Conservation (phyloP, 2,329 filamentous ascomycete species). For the Pseudogymnoascus sp. region DNA sequence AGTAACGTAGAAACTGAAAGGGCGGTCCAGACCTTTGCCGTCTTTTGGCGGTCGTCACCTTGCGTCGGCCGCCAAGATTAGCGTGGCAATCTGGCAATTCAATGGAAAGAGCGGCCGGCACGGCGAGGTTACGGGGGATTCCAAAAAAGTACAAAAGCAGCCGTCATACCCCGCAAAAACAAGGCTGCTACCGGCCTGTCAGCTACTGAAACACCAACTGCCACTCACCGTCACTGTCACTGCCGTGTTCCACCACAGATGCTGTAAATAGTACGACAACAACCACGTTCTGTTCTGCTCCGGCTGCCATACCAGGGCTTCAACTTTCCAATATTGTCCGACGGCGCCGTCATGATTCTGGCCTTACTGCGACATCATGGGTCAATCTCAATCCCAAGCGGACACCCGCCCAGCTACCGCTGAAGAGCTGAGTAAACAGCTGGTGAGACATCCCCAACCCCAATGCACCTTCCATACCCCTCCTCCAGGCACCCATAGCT, state of each 20-base stretch:
- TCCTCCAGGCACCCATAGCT: neutral
- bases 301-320: neutral
- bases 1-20: too few relatives aligned
- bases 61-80: neutral
- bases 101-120: neutral
- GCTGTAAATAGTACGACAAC: neutral
- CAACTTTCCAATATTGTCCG: neutral
- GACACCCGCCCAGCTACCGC: constrained; percentile 20
- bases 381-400: constrained; percentile 27
- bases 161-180: constrained; percentile 3
- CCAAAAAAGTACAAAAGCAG: neutral
- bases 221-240: too few relatives aligned
- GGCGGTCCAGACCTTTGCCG: neutral
- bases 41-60: neutral
- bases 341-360: neutral
- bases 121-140: neutral
- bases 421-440: constrained; percentile 26
- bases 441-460: constrained; percentile 19
- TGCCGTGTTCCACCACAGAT: neutral
- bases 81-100: neutral
- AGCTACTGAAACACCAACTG: neutral
- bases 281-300: neutral
- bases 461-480: neutral
- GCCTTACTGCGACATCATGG: constrained; percentile 20
- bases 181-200: constrained; percentile 3